Evolutionary conservation across 192 early-diverging fungal species (phyloP), one percentile per base, ranked within the genome.

Genomic region (Coemansia sp.): DNA sequence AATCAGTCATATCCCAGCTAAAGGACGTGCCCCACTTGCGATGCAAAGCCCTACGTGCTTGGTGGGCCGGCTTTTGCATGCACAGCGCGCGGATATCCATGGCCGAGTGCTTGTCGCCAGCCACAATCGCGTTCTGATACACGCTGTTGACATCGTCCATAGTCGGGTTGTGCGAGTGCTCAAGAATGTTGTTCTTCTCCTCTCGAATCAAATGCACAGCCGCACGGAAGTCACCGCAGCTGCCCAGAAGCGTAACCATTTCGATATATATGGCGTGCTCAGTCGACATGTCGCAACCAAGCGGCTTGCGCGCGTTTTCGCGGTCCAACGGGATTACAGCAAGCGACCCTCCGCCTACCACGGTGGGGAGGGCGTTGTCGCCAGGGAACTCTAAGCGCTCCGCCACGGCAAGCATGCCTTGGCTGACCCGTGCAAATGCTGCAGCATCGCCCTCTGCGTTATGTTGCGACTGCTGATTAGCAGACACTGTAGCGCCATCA

Each of bases 171-270:
- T 85, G 75, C 24, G 70, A 29, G 33, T 77, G 66, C 24, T 81
- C 72, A 24, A 81, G 68, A 34, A 73, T 76, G 0, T 50, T 77
- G 8, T 40, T 59, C 56, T 87, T 78, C 31, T 78, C 82, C 29
- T 81, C 75, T 62, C 74, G 74, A 31, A 88, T 65, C 39, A 90
- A 72, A n/a, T 70, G 72, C 16, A 89, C 61, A 1, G 84, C 84
- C 33, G 80, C 64, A 11, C 70, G 64, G 35, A 87, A 66, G 51
- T 90, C 84, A 54, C 86, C 66, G 39, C 74, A 72, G 67, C 85
- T 85, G 53, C 88, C 88, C 36, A 93, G 70, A 19, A 87, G 79
- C 29, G 88, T 88, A n/a, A 89, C 77, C 89, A 91, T 90, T 41
- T 85, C 72, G 24, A 85, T 71, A 63, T 87, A 86, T 24, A 76